These are phyloP conservation scores for Telfairia occidentalis DNA, from an alignment of 331 rosid genomes.

Conservation along the genomic window DNA sequence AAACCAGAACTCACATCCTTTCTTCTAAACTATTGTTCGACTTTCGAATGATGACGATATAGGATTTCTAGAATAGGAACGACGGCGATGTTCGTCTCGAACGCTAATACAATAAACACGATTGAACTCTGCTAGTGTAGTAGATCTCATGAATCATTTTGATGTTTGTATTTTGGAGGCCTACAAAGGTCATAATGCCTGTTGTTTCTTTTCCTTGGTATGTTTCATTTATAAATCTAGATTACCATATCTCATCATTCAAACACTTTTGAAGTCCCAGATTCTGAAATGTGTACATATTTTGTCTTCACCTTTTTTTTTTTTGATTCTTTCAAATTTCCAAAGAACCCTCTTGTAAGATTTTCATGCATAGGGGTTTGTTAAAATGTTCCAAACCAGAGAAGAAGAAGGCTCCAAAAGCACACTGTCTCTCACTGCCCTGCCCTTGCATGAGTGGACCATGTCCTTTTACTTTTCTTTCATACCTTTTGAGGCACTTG, in stretches of 20 bases:
- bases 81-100: neutral
- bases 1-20: neutral
- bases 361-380: neutral
- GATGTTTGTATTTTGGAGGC: constrained; percentile 2
- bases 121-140: neutral
- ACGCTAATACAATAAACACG: neutral
- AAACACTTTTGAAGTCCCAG: neutral
- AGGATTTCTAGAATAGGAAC: constrained; percentile 8
- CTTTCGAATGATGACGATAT: constrained; percentile 17
- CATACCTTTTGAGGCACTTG: constrained; percentile 31
- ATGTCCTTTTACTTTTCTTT: constrained; percentile 18
- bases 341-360: neutral
- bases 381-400: neutral
- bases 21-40: constrained; percentile 4
- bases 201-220: neutral
- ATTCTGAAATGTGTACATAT: neutral
- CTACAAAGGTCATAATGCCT: neutral
- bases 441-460: constrained; percentile 15
- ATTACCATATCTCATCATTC: neutral
- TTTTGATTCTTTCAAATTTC: neutral
- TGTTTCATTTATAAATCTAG: neutral
- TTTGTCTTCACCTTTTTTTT: neutral
- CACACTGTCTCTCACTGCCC: neutral
- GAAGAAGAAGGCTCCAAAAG: constrained; percentile 5
- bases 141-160: neutral